Conservation (phyloP, 225 moss, liverwort and hornwort species). For the Bryum argenteum region DNA sequence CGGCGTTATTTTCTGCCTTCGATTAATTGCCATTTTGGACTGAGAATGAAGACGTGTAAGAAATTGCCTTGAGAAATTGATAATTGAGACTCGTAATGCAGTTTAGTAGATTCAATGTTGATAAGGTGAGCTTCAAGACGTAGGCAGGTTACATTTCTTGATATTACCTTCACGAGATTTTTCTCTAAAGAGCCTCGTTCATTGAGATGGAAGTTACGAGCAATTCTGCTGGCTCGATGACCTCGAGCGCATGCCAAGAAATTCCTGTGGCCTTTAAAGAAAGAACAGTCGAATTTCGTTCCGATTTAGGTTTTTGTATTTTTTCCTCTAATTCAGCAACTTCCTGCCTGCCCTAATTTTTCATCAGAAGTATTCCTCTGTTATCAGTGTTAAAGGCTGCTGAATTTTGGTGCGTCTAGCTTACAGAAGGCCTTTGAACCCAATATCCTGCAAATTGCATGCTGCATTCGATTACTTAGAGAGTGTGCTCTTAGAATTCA, state of each 20-base stretch:
- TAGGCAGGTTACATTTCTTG: constrained; percentile 12
- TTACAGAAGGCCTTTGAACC: constrained; percentile 11
- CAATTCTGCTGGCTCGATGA: constrained; percentile 3
- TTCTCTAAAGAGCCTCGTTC: neutral
- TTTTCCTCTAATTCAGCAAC: neutral
- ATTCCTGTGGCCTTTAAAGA: neutral
- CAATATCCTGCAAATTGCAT: neutral
- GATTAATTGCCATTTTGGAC: neutral
- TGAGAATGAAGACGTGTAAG: constrained; percentile 1
- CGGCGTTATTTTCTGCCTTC: neutral
- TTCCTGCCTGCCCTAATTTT: constrained; percentile 30
- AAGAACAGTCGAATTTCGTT: neutral
- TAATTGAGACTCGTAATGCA: constrained; percentile 11
- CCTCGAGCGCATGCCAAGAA: constrained; percentile 23
- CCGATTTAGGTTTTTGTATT: constrained; percentile 3
- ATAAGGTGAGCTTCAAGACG: constrained; percentile 18
- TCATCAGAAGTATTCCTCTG: neutral
- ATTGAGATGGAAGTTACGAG: constrained; percentile 8
- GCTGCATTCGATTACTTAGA: neutral
- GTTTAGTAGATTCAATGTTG: constrained; percentile 16
- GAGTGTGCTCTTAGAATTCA: constrained; percentile 11
- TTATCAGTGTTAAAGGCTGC: neutral
- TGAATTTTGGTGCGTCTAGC: constrained; percentile 15
- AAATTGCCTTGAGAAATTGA: neutral
- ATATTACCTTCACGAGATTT: neutral